Evolutionary conservation across 2,329 filamentous ascomycete genomes (phyloP).

Genomic region (Ophiostoma himal-ulmi): DNA sequence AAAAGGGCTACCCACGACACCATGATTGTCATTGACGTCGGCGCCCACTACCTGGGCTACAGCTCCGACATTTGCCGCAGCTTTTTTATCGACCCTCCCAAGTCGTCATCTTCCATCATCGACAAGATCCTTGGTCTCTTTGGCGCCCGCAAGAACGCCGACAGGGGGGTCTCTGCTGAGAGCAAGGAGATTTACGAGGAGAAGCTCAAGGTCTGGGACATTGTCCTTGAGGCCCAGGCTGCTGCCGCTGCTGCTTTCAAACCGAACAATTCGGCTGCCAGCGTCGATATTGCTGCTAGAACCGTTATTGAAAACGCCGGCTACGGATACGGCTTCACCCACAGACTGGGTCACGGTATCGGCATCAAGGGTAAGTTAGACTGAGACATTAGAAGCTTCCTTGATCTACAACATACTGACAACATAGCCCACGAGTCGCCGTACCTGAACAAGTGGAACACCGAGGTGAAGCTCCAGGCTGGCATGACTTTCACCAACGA

Average conservation of each 20-base stretch:
- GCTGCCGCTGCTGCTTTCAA: slow-evolving; percentile 4
- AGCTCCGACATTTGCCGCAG: slow-evolving; percentile 15
- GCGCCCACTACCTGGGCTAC: slow-evolving; percentile 11
- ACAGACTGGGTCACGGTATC: slow-evolving; percentile 14
- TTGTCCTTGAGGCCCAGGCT: slow-evolving; percentile 14
- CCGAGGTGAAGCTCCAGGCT: neutral
- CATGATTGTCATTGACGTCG: slow-evolving; percentile 14
- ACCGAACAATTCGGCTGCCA: slow-evolving; percentile 8
- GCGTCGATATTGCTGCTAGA: slow-evolving; percentile 8
- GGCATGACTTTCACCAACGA: slow-evolving; percentile 12
- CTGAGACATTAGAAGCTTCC: neutral
- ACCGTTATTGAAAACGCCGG: slow-evolving; percentile 8
- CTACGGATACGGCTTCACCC: slow-evolving; percentile 14
- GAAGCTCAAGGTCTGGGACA: slow-evolving; percentile 11
- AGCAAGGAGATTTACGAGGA: neutral
- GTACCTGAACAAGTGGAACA: slow-evolving; percentile 17
- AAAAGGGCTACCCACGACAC: neutral
- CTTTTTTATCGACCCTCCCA: slow-evolving; percentile 12
- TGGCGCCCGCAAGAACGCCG: neutral
- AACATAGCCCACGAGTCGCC: slow-evolving; percentile 9
- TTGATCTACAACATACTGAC: neutral
- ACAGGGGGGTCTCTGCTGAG: neutral
- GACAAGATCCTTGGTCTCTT: neutral
- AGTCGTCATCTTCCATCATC: neutral
- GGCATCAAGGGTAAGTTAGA: slow-evolving; percentile 9